Conservation (phyloP, 306 rosid species). For the Crataegus laevigata region DNA sequence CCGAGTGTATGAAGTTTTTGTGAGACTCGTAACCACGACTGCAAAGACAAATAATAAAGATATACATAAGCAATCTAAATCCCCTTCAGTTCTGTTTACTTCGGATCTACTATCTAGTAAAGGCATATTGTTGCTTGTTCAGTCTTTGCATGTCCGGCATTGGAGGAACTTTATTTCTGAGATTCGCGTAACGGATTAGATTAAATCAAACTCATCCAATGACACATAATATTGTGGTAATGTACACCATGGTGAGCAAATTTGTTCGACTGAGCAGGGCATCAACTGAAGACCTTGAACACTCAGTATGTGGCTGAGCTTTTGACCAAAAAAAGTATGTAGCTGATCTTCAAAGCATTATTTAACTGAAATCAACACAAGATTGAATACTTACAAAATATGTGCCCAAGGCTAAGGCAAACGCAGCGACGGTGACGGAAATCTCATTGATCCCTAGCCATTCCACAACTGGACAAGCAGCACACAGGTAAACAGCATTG, state of each 20-base stretch:
- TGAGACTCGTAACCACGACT: constrained; percentile 83
- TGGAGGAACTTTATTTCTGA: neutral
- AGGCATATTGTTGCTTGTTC: neutral
- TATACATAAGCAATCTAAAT: constrained; percentile 9
- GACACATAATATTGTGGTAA: neutral
- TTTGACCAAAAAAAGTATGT: neutral
- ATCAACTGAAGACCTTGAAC: neutral
- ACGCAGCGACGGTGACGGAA: constrained; percentile 30
- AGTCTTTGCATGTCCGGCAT: neutral
- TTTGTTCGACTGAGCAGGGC: neutral
- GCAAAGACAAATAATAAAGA: constrained; percentile 16
- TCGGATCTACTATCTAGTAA: no score
- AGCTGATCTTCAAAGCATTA: neutral
- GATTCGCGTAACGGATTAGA: neutral
- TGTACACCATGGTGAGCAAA: neutral
- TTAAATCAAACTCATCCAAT: neutral
- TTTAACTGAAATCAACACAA: neutral
- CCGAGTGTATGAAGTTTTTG: constrained; percentile 62
- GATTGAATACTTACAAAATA: constrained; percentile 60
- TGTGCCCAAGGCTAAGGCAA: constrained; percentile 50
- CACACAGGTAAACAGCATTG: constrained; percentile 8
- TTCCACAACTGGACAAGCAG: constrained; percentile 53
- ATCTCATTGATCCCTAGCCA: constrained; percentile 55
- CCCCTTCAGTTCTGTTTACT: neutral
- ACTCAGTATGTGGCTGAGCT: neutral